phyloP scores from a whole-genome alignment of 2,329 filamentous ascomycete species.

The Curvularia spicifera region DNA sequence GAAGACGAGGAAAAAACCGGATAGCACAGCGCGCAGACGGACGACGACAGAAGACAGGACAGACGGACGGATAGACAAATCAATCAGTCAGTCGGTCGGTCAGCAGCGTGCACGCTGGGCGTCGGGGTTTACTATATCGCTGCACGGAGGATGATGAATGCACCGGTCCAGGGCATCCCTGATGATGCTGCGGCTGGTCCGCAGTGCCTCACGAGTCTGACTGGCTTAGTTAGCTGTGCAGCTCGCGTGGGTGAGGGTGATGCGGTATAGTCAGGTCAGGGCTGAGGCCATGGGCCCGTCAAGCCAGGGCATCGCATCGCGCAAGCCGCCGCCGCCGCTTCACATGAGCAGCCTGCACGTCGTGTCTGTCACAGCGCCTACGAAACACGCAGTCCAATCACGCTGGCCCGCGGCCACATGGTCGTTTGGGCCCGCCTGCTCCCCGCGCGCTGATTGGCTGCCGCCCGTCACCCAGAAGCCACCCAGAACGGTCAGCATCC shows the following conservation, averaged over 20 bases:
- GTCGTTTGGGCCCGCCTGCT: slow-evolving; percentile 30
- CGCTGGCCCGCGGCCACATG: slow-evolving; percentile 20
- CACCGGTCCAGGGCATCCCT: slow-evolving; percentile 9
- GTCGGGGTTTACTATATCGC: slow-evolving; percentile 21
- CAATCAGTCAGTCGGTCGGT: slow-evolving; percentile 1
- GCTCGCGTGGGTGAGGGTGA: background rate
- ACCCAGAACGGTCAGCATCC: slow-evolving; percentile 22
- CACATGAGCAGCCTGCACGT: slow-evolving; percentile 28
- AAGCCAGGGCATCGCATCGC: slow-evolving; percentile 29
- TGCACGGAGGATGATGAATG: slow-evolving; percentile 8
- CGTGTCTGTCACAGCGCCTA: slow-evolving; percentile 34
- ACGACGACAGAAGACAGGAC: no score
- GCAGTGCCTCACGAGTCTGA: background rate
- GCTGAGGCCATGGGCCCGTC: background rate
- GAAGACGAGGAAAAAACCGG: background rate
- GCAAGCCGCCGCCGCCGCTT: slow-evolving; percentile 21
- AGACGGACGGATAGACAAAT: background rate
- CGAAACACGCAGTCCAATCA: slow-evolving; percentile 43
- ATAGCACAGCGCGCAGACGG: background rate
- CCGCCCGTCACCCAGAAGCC: slow-evolving; percentile 5
- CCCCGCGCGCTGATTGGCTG: slow-evolving; percentile 28
- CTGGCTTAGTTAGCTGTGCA: background rate
- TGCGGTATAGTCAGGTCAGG: background rate
- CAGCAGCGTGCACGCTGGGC: slow-evolving; percentile 13
- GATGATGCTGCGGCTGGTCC: slow-evolving; percentile 5